These are phyloP conservation scores for Escallonia herrerae DNA, from an alignment of 129 eudicot genomes.

Conservation along the genomic window DNA sequence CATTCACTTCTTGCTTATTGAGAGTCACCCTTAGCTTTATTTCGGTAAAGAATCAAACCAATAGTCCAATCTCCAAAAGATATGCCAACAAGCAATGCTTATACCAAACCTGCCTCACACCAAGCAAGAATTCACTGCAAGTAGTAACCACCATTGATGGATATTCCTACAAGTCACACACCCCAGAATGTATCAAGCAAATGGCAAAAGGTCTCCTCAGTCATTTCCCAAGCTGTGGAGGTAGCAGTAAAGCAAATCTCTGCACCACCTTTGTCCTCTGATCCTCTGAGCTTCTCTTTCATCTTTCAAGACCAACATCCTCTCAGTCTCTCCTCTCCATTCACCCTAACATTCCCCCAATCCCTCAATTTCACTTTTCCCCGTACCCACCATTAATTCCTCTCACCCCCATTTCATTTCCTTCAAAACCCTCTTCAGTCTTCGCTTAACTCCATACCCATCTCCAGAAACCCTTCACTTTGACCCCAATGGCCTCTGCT, in stretches of 20 bases:
- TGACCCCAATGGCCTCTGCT: not conserved
- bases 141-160: no score
- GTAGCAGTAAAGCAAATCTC: conserved; percentile 12
- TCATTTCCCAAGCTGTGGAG: not conserved
- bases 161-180: no score
- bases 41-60: no score
- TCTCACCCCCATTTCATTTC: not conserved
- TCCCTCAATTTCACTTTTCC: not conserved
- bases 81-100: no score
- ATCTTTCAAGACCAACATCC: conserved; percentile 22
- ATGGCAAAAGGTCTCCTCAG: not conserved
- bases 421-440: not conserved
- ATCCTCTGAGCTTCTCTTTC: conserved; percentile 6
- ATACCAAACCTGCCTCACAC: no score
- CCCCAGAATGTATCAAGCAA: not conserved
- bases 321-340: not conserved
- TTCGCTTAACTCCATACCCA: not conserved
- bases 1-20: no score
- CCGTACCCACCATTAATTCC: not conserved
- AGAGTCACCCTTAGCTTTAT: no score
- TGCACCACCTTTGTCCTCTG: conserved; percentile 2
- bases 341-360: conserved; percentile 2
- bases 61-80: no score
- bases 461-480: not conserved
- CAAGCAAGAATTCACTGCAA: no score